Evolutionary conservation across 768 basidiomycete species (phyloP), one percentile per base, ranked within the genome.

Genomic region (Hirschioporus abietinus): DNA sequence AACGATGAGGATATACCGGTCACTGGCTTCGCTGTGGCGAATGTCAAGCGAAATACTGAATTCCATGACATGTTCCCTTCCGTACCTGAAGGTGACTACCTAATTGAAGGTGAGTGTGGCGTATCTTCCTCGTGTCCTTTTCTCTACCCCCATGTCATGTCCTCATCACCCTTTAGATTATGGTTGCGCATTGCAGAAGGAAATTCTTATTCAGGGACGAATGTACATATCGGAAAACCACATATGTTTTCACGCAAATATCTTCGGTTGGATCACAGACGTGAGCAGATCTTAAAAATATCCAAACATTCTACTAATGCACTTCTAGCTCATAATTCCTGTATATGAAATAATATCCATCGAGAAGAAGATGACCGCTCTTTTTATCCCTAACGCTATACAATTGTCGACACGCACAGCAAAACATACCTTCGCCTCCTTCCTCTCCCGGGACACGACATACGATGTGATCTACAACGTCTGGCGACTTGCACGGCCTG

Each of bases 221-320:
- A 75, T 99, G 66, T 98, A 98, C 77, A 93, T 99, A 25, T 99
- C 97, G 7, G 96, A 99, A 78, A 98, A 99, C 78, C 96, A 98
- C 74, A 86, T 98, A n/a, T 99, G 95, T 79, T 99, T 99, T 82
- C 93, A 99, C 72, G 96, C 97, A 58, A 99, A 99, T 74, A 98
- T 99, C 59, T 96, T 99, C 77, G 96, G 97, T 58, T 99, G 96
- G 97, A 91, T 97, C 63, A 99, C 96, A 30, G 89, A 96, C 74
- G 96, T 96, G 76, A 76, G 95, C 82, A 20, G 20, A 52, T 15
- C 30, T 3, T 30, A 30, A 8, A 3, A 30, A 30, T n/a, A n/a
- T 30, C 30, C 8, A 0, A 36, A 15, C 34, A 63, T 61, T 60
- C 34, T 27, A 34, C 15, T 62, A 25, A 65, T 65, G 71, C 64